Conservation (phyloP, 1,139 yeast species). For the Schwanniomyces etchellsii region DNA sequence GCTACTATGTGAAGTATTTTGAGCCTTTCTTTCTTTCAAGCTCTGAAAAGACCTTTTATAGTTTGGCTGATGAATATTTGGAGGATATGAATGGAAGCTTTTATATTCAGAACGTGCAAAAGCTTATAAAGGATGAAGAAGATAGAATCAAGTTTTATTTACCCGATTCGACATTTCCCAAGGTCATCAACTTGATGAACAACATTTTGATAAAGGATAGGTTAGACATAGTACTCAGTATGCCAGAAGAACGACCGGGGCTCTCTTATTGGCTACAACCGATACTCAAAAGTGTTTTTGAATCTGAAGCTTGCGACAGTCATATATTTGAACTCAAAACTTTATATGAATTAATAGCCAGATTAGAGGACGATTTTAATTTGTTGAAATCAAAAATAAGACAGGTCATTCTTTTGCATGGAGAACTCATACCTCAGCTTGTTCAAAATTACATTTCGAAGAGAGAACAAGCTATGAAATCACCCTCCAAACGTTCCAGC, state of each 20-base stretch:
- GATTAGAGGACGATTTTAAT: conserved; percentile 50
- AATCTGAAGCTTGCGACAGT: conserved; percentile 7
- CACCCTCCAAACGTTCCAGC: conserved; percentile 23
- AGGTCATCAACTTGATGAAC: conserved; percentile 52
- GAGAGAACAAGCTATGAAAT: conserved; percentile 9
- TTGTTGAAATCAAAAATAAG: conserved; percentile 47
- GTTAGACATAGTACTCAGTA: conserved; percentile 39
- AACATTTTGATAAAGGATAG: conserved; percentile 58
- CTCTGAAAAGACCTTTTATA: conserved; percentile 52
- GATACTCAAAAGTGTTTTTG: conserved; percentile 8
- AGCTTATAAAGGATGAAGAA: conserved; percentile 55
- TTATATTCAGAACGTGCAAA: conserved; percentile 49
- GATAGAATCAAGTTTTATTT: conserved; percentile 49
- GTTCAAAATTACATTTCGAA: conserved; percentile 17
- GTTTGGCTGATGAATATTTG: conserved; percentile 38
- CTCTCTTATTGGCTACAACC: conserved; percentile 49
- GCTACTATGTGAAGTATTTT: conserved; percentile 57
- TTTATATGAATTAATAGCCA: conserved; percentile 45
- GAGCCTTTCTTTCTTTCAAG: conserved; percentile 59
- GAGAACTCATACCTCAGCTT: conserved; percentile 22
- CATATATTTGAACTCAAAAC: conserved; percentile 26
- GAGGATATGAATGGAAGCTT: conserved; percentile 39
- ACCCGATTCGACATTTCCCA: conserved; percentile 50
- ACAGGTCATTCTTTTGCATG: conserved; percentile 40
- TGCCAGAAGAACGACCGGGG: conserved; percentile 50